phyloP scores from a whole-genome alignment of 2,329 filamentous ascomycete genomes.

The Calonectria crousiana region DNA sequence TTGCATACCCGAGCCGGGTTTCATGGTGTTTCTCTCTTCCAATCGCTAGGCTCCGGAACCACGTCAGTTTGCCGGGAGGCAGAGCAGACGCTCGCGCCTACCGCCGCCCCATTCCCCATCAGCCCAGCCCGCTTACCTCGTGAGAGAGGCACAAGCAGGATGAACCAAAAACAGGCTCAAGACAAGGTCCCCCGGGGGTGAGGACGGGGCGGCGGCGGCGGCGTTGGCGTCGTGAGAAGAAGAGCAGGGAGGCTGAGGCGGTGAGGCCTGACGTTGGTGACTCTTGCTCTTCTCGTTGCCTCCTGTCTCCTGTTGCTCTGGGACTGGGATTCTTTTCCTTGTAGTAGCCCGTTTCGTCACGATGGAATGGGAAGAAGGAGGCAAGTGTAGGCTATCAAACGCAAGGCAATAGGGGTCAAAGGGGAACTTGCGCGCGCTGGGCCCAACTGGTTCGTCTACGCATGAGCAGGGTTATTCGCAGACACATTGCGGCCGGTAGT shows the following conservation, averaged over 20 bases:
- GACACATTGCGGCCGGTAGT: slow-evolving; percentile 7
- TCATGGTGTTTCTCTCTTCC: slow-evolving; percentile 5
- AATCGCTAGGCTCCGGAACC: slow-evolving; percentile 1
- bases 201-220: background rate
- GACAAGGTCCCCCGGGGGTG: background rate
- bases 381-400: background rate
- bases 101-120: background rate
- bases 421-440: background rate
- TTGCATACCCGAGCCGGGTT: slow-evolving; percentile 8
- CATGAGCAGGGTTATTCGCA: slow-evolving; percentile 21
- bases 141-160: background rate
- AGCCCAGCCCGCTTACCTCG: background rate
- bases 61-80: slow-evolving; percentile 1
- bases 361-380: background rate
- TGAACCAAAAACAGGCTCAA: background rate
- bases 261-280: background rate
- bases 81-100: background rate
- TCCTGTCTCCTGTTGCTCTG: background rate
- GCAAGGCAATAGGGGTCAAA: background rate
- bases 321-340: background rate
- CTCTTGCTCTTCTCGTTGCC: background rate
- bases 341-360: background rate
- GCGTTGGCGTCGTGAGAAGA: too few relatives aligned
- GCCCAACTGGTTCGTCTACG: slow-evolving; percentile 14
- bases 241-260: background rate